Evolutionary conservation across 768 basidiomycete species (phyloP).

Genomic region (Xerocomellus intermedius): DNA sequence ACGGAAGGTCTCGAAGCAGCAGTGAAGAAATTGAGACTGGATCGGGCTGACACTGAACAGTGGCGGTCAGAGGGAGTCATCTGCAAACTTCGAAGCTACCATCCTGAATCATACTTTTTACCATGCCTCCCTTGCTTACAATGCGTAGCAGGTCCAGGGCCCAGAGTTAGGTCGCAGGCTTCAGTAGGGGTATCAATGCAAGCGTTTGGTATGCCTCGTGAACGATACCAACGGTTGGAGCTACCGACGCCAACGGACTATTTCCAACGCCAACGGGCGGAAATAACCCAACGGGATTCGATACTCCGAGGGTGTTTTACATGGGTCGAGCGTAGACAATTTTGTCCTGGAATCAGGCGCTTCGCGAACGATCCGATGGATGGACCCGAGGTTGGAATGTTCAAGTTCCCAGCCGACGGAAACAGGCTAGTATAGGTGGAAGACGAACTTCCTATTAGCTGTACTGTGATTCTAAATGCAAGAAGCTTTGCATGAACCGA

Average conservation of each 20-base stretch:
- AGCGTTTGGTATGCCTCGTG: background rate
- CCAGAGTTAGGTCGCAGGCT: background rate
- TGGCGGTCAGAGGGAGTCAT: background rate
- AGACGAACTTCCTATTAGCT: background rate
- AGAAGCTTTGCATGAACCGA: background rate
- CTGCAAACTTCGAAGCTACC: too few species aligned
- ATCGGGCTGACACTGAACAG: background rate
- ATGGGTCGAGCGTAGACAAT: too few species aligned
- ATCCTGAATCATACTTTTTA: too few species aligned
- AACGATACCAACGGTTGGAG: background rate
- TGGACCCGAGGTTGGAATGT: background rate
- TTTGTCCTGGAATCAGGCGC: background rate
- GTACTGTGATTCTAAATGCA: too few species aligned
- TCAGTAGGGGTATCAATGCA: background rate
- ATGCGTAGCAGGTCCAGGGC: background rate
- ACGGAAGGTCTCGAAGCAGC: background rate
- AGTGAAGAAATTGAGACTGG: background rate
- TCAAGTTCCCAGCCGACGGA: background rate
- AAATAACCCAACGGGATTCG: background rate
- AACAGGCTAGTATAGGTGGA: background rate
- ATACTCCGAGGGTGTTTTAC: background rate
- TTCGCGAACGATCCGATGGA: background rate
- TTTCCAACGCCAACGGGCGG: background rate
- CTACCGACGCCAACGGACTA: background rate
- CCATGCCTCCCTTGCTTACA: background rate